phyloP scores from a whole-genome alignment of 331 rosid species.

The Quercus phellos region DNA sequence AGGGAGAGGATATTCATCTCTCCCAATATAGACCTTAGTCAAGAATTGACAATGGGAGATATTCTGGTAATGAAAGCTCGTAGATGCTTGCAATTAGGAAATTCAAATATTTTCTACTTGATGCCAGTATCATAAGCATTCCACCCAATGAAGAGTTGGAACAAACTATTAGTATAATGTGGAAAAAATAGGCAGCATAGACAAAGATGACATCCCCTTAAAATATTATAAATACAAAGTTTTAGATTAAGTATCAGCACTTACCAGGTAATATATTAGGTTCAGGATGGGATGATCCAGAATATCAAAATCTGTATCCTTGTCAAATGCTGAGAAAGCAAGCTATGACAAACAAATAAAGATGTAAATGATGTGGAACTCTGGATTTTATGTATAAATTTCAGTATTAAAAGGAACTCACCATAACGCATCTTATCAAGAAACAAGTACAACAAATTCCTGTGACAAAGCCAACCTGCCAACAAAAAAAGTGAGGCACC shows the following conservation, averaged over 20 bases:
- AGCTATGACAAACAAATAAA: conserved; percentile 43
- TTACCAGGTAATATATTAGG: conserved; percentile 59
- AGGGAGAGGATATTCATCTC: not conserved
- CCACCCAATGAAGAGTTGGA: not conserved
- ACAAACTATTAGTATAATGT: not conserved
- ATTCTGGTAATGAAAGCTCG: too few species aligned
- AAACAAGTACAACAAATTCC: conserved; percentile 68
- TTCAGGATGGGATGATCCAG: conserved; percentile 57
- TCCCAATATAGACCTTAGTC: too few species aligned
- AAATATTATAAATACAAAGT: not conserved
- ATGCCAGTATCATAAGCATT: not conserved
- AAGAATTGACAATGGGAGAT: too few species aligned
- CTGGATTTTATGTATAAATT: not conserved
- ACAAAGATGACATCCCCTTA: not conserved
- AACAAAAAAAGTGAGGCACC: conserved; percentile 16
- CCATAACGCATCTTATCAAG: conserved; percentile 73
- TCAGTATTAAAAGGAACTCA: conserved; percentile 36
- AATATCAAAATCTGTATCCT: conserved; percentile 51
- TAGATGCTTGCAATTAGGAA: too few species aligned
- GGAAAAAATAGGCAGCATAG: not conserved
- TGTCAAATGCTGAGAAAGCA: conserved; percentile 53
- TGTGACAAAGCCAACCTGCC: conserved; percentile 79
- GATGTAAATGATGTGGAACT: conserved; percentile 8
- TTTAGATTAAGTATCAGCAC: conserved; percentile 10
- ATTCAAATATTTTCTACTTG: not conserved